Evolutionary conservation across 2,329 filamentous ascomycete species (phyloP), one percentile per base, ranked within the genome.

Genomic region (Colletotrichum chlorophyti): DNA sequence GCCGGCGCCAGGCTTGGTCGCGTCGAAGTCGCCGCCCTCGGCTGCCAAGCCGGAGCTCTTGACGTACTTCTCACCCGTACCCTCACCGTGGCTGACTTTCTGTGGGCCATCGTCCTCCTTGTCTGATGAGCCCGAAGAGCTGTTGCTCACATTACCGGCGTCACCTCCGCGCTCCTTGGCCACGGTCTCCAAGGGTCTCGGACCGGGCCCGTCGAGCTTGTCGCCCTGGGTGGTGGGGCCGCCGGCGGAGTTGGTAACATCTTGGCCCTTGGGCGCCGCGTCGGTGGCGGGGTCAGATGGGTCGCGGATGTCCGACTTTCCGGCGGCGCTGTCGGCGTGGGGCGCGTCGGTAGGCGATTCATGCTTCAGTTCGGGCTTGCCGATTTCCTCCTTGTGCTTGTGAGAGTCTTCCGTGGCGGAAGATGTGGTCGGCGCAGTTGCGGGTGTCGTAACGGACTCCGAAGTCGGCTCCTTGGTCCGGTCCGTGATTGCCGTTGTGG

Each of bases 21-120:
- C 86, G 65, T 90, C 88, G 67, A 90, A 89, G 64, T 90, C 79
- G 6, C 88, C 87, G 1, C 88, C 87, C 34, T 91, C 87, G 14
- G 86, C 84, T 29, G 76, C 72, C 24, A 89, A 69, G 0, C 87
- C 88, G 1, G 78, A 80, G 19, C 79, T 81, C 71, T 81, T 83
- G 62, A 88, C 78, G 58, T 82, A 83, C 65, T 83, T 67, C 68
- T 85, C 81, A 6, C 84, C 84, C 0, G 81, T 85, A 1, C 79
- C 81, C 61, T 79, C 73, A 12, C 72, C 70, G 6, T 51, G 40
- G 9, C 42, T 52, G 21, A 35, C 34, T n/a, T 58, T 57, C 26
- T 61, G 46, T 3, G 49, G 52, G 15, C 35, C 61, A 5, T 68
- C 52, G 34, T 63, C 58, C 23, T 67, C 64, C 1, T 62, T 63